Percentiles rank a stretch among this genome's conserved stretches.
Evolutionary conservation across 2,329 filamentous ascomycete species (phyloP).

Genomic region (Sporothrix variecibatus): DNA sequence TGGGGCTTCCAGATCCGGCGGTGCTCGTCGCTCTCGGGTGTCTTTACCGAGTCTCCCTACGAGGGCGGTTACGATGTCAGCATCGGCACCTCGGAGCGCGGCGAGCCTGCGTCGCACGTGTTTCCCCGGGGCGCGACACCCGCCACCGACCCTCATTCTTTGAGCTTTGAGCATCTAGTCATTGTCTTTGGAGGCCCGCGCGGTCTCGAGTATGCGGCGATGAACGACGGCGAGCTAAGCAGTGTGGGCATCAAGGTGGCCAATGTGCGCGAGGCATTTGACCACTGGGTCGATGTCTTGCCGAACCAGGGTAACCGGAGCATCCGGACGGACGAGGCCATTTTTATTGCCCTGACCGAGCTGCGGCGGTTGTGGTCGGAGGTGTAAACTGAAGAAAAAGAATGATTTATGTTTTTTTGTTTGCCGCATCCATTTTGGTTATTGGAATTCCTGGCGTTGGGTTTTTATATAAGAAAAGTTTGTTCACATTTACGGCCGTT

Average conservation of each 20-base stretch:
- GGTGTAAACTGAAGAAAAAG: constrained; percentile 29
- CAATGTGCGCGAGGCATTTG: constrained; percentile 72
- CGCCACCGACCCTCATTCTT: constrained; percentile 29
- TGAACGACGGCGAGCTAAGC: constrained; percentile 57
- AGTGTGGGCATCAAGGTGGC: constrained; percentile 64
- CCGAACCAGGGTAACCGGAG: constrained; percentile 79
- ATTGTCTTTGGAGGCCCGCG: constrained; percentile 80
- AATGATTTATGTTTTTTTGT: not conserved
- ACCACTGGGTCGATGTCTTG: constrained; percentile 80
- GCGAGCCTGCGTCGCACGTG: constrained; percentile 52
- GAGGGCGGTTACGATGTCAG: constrained; percentile 79
- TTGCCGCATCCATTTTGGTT: not conserved
- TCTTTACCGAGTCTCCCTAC: constrained; percentile 76
- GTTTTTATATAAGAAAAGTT: not conserved
- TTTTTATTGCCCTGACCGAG: constrained; percentile 73
- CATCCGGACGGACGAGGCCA: constrained; percentile 80
- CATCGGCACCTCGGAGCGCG: constrained; percentile 81
- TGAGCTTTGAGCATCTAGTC: constrained; percentile 68
- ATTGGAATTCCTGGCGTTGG: not conserved
- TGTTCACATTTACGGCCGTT: not conserved
- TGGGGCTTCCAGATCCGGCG: constrained; percentile 79
- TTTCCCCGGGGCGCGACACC: constrained; percentile 47
- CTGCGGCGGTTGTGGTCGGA: constrained; percentile 61
- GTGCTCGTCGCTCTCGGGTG: constrained; percentile 64
- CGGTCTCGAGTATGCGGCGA: constrained; percentile 74